Conservation (phyloP, 345 rosid species). For the Kandelia obovata region DNA sequence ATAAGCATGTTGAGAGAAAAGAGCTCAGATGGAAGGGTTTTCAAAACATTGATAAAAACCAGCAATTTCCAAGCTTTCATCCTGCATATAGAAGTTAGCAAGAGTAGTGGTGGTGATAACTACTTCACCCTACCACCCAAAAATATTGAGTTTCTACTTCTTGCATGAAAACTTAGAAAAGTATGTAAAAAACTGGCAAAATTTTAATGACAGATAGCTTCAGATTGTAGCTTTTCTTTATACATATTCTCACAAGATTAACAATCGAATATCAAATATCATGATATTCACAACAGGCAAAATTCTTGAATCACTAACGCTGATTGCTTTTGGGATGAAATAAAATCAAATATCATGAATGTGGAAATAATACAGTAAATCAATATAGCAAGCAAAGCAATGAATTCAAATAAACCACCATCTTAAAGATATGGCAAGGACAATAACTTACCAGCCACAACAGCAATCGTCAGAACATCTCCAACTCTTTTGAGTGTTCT, state of each 20-base stretch:
- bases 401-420: neutral
- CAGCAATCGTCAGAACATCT: constrained; percentile 75
- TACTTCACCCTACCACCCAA: too few relatives aligned
- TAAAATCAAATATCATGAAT: neutral
- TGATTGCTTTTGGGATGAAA: neutral
- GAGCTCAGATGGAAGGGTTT: too few relatives aligned
- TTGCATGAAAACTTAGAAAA: neutral
- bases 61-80: too few relatives aligned
- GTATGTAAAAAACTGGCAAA: neutral
- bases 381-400: neutral
- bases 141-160: neutral
- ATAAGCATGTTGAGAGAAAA: too few relatives aligned
- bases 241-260: neutral
- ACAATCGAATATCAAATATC: neutral
- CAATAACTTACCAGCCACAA: constrained; percentile 62
- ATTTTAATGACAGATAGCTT: neutral
- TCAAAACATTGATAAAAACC: too few relatives aligned
- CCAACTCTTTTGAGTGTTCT: constrained; percentile 55
- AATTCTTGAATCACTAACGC: neutral
- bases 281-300: neutral
- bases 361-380: neutral
- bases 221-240: neutral
- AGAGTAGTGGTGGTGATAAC: too few relatives aligned
- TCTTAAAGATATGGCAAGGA: constrained; percentile 4
- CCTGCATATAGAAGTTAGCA: too few relatives aligned